Base-by-base conservation (phyloP, 139 green algal species). In the Parachlorella kessleri region DNA sequence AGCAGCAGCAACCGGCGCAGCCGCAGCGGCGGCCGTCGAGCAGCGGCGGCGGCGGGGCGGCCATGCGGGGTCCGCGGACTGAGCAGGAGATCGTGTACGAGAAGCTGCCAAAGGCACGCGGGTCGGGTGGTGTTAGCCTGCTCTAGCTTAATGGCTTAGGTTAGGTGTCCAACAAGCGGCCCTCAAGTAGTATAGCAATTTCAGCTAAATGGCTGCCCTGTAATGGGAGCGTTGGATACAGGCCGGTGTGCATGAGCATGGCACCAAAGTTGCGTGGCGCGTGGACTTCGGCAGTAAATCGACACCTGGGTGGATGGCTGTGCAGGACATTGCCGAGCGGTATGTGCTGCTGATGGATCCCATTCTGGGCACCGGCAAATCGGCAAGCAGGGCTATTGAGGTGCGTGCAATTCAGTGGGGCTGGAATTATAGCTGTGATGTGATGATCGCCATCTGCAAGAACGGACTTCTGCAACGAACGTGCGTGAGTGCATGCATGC, bases 301-400 rank as follows among this genome's bases (percentile, higher is more conserved):
- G n/a, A n/a, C n/a, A n/a, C n/a, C n/a, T n/a, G n/a, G n/a, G n/a
- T n/a, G n/a, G n/a, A n/a, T n/a, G n/a, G n/a, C n/a, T n/a, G n/a
- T n/a, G 14, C 48, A 59, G 48, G 96, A 99, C 91, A 98, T 99
- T 63, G 86, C 90, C 9, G 78, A 98, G 64, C 86, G 96, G 14
- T 92, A 96, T 80, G 96, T 99, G 70, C 79, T 99, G 76, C 88
- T 99, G 30, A 89, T 99, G 89, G 96, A 99, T 78, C 96, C 96
- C n/a, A 91, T 98, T n/a, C 85, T 99, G 53, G 95, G 86, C 23
- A 98, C 92, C 1, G 96, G 95, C 33, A 85, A 85, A 78, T 92
- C 88, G 35, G 92, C 93, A 1, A 74, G 78, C 7, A 82, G 88
- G 37, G 92, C 92, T 37, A 93, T 97, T 36, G 83, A 97, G 91